phyloP scores from a whole-genome alignment of 225 moss, liverwort and hornwort species.

The Asterella californica region DNA sequence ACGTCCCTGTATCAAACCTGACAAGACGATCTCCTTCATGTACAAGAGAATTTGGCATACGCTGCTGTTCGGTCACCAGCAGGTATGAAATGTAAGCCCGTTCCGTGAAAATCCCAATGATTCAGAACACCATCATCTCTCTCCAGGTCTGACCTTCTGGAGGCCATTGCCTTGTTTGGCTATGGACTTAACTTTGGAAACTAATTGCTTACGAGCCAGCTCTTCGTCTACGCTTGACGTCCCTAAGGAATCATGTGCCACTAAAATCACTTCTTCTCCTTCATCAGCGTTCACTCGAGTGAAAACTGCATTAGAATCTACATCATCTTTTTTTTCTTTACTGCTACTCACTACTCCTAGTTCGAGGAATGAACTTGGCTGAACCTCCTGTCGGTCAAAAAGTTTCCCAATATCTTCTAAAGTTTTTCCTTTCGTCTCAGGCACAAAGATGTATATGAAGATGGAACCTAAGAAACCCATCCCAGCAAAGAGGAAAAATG shows the following conservation, averaged over 20 bases:
- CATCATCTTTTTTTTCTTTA: constrained; percentile 15
- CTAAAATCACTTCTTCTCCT: constrained; percentile 63
- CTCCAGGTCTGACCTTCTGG: not conserved
- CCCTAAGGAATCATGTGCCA: constrained; percentile 55
- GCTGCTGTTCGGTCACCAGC: not conserved
- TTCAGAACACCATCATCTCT: not conserved
- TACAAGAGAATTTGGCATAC: not conserved
- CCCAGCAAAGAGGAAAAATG: constrained; percentile 71
- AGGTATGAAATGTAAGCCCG: not conserved
- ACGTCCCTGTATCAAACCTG: not conserved
- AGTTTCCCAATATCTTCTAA: constrained; percentile 78
- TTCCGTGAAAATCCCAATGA: not conserved
- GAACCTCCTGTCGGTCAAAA: constrained; percentile 56
- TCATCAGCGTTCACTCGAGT: constrained; percentile 21
- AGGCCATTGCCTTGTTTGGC: constrained; percentile 41
- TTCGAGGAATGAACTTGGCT: constrained; percentile 44
- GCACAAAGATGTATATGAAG: constrained; percentile 64
- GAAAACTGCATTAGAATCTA: constrained; percentile 32
- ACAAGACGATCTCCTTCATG: not conserved
- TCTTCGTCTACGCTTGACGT: constrained; percentile 26
- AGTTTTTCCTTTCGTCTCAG: constrained; percentile 92
- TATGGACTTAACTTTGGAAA: constrained; percentile 60
- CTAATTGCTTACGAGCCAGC: constrained; percentile 51
- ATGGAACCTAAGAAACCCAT: constrained; percentile 49
- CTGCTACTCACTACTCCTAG: constrained; percentile 26